Evolutionary conservation across 1,284 basidiomycete genomes (phyloP).

Genomic region (Singerocomus inundabilis): DNA sequence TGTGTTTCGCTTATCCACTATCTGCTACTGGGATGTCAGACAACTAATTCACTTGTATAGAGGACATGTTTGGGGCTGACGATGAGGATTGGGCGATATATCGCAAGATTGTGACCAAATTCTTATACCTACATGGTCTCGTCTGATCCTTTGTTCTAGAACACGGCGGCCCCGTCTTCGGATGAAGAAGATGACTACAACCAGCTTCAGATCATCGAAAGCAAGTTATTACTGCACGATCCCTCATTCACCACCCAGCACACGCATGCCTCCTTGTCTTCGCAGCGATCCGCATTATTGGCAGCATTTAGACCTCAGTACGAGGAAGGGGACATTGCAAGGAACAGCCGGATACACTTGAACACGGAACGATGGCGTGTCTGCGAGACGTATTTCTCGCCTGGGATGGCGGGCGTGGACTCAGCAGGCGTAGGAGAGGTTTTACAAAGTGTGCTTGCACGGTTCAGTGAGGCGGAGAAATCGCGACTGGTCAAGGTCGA

Average conservation of each 20-base stretch:
- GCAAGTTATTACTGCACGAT: conserved; percentile 80
- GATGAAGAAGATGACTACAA: conserved; percentile 93
- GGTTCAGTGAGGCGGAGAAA: conserved; percentile 71
- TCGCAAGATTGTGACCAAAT: conserved; percentile 77
- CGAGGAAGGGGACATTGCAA: conserved; percentile 69
- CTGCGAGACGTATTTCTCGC: conserved; percentile 93
- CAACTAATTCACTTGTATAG: conserved; percentile 37
- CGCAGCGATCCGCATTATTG: conserved; percentile 80
- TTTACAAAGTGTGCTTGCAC: conserved; percentile 81
- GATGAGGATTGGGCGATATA: conserved; percentile 99
- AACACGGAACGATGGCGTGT: conserved; percentile 94
- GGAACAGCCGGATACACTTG: conserved; percentile 79
- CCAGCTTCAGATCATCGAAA: conserved; percentile 75
- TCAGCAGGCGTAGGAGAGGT: conserved; percentile 93
- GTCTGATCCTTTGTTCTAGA: conserved; percentile 41
- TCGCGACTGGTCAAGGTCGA: conserved; percentile 56
- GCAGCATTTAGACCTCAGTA: conserved; percentile 80
- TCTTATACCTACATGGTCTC: conserved; percentile 1
- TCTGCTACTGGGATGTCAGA: neutral
- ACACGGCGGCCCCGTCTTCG: conserved; percentile 83
- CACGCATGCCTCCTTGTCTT: conserved; percentile 77
- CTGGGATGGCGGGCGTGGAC: conserved; percentile 91
- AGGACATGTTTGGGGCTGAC: conserved; percentile 94
- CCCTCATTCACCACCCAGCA: conserved; percentile 79
- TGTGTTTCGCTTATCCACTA: conserved; percentile 34